These are phyloP conservation scores for Kodamaea restingae DNA, from an alignment of 805 yeast species.

Conservation along the genomic window DNA sequence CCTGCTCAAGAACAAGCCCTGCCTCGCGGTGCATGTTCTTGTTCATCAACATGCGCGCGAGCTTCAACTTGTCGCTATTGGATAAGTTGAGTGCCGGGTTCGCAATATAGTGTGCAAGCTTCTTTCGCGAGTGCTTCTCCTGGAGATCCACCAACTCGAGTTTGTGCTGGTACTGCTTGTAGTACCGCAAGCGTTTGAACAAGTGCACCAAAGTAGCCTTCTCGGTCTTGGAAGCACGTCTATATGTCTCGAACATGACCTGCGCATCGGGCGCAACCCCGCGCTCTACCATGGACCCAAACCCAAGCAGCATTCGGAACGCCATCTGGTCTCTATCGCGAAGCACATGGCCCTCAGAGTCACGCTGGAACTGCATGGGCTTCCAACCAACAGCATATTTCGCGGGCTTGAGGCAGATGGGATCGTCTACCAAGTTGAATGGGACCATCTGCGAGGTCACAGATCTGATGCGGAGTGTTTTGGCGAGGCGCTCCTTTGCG, in stretches of 20 bases:
- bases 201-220: slow-evolving; percentile 23
- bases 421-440: slow-evolving; percentile 15
- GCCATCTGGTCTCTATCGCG: slow-evolving; percentile 23
- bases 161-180: slow-evolving; percentile 12
- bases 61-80: slow-evolving; percentile 24
- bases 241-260: slow-evolving; percentile 30
- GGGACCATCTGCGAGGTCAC: slow-evolving; percentile 27
- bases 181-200: slow-evolving; percentile 14
- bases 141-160: slow-evolving; percentile 16
- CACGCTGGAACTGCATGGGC: slow-evolving; percentile 14
- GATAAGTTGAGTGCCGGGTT: slow-evolving; percentile 14
- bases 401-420: slow-evolving; percentile 12
- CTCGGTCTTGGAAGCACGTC: slow-evolving; percentile 21
- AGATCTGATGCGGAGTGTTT: slow-evolving; percentile 17
- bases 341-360: slow-evolving; percentile 12
- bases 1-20: slow-evolving; percentile 17
- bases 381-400: slow-evolving; percentile 28
- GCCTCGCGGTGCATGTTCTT: slow-evolving; percentile 23
- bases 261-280: slow-evolving; percentile 35
- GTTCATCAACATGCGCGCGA: slow-evolving; percentile 30
- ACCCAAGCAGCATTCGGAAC: slow-evolving; percentile 30
- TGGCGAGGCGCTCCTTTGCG: not conserved
- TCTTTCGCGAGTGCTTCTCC: slow-evolving; percentile 16
- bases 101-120: slow-evolving; percentile 15
- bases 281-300: slow-evolving; percentile 26